Percentiles rank a stretch among this genome's conserved stretches.
Conservation (phyloP, 2,329 filamentous ascomycete species). For the Volutella citrinella region DNA sequence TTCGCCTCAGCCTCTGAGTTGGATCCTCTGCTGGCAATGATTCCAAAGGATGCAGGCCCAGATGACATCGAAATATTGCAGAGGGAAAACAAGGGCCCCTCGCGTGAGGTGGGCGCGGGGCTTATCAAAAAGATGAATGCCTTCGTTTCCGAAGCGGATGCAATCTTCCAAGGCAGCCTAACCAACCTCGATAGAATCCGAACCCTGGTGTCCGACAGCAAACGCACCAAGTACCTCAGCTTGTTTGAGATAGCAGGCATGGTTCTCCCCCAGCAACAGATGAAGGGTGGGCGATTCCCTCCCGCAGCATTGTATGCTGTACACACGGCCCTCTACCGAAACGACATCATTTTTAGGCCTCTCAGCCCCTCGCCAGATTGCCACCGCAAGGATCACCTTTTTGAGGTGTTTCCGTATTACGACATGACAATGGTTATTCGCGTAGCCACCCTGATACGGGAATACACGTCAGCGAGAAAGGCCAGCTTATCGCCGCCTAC, state of each 20-base stretch:
- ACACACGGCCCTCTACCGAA: conserved; percentile 59
- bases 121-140: conserved; percentile 47
- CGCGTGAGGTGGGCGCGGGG: conserved; percentile 37
- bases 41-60: conserved; percentile 25
- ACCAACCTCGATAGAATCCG: conserved; percentile 46
- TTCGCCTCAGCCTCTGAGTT: conserved; percentile 44
- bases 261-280: conserved; percentile 37
- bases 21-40: conserved; percentile 31
- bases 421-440: conserved; percentile 28
- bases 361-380: conserved; percentile 45
- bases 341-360: conserved; percentile 59
- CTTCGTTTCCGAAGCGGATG: conserved; percentile 42
- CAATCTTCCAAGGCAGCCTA: conserved; percentile 46
- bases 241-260: conserved; percentile 49
- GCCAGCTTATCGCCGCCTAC: conserved; percentile 13
- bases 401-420: conserved; percentile 49
- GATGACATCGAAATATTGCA: conserved; percentile 32
- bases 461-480: conserved; percentile 24
- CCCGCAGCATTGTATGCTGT: conserved; percentile 63
- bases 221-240: conserved; percentile 43
- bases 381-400: conserved; percentile 52
- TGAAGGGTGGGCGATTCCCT: conserved; percentile 37
- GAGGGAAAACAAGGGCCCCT: conserved; percentile 38
- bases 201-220: conserved; percentile 34
- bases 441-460: conserved; percentile 31